Percentiles rank a stretch among this genome's conserved stretches.
These are phyloP conservation scores for Fusarium domesticum DNA, from an alignment of 2,329 filamentous ascomycete genomes.

Conservation along the genomic window DNA sequence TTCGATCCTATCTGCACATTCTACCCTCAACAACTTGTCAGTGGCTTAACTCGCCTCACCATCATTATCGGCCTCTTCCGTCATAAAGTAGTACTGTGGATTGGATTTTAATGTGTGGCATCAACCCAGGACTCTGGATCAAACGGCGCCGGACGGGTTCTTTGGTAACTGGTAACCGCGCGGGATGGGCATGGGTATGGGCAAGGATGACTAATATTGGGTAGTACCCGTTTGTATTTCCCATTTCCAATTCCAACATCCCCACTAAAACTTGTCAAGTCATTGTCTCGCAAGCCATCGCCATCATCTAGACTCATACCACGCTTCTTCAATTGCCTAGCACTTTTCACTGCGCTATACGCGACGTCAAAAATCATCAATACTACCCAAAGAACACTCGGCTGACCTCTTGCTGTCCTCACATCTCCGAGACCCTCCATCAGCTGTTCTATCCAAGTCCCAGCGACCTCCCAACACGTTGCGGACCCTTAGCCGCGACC, in stretches of 20 bases:
- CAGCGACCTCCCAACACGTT: constrained; percentile 6
- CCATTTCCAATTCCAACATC: constrained; percentile 18
- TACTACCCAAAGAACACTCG: constrained; percentile 6
- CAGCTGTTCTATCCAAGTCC: neutral
- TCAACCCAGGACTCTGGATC: constrained; percentile 4
- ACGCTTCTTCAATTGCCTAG: constrained; percentile 12
- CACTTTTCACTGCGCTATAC: too few relatives aligned
- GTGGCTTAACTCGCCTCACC: neutral
- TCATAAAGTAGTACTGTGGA: neutral
- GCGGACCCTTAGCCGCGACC: constrained; percentile 11
- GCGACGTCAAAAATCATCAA: too few relatives aligned
- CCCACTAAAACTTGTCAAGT: constrained; percentile 24
- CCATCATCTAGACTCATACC: constrained; percentile 18
- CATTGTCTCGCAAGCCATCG: constrained; percentile 28
- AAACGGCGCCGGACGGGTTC: constrained; percentile 5
- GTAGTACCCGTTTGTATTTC: too few relatives aligned
- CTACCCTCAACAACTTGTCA: neutral
- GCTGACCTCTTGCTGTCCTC: constrained; percentile 3
- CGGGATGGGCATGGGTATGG: constrained; percentile 8
- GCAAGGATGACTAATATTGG: constrained; percentile 24
- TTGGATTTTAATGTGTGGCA: constrained; percentile 4
- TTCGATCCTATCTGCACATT: too few relatives aligned
- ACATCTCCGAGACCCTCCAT: neutral
- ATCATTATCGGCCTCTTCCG: neutral
- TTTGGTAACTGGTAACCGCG: constrained; percentile 16